Evolutionary conservation across 225 moss, liverwort and hornwort species (phyloP), one percentile per base, ranked within the genome.

Genomic region (Bryum argenteum): DNA sequence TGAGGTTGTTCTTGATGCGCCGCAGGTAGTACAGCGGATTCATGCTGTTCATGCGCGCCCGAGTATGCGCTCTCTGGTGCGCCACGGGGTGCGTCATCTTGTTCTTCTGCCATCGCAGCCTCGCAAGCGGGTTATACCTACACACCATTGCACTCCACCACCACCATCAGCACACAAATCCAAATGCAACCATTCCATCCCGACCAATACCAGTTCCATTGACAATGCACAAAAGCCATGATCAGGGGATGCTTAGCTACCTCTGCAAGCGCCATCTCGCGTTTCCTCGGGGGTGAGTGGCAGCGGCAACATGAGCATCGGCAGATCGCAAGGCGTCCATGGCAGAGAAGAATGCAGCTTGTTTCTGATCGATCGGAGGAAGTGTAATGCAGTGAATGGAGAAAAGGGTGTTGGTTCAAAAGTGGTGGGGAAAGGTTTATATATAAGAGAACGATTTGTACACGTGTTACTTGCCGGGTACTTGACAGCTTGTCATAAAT

Each of bases 1-100:
- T 57, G 12, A 87, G 52, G 6, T 83, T 87, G 73, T 83, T 75
- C 40, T 24, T 39, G 50, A 81, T 87, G 55, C 83, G 75, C 0
- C 76, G 75, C 10, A 87, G 44, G 61, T 83, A 76, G 63, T 61
- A 78, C 0, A 78, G 52, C 0, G 83, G 81, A 39, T 87, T 87
- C 5, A 80, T 19, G 2, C 74, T 67, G 53, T 80, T 84, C 56
- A 74, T 4, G 19, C 54, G 63, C 0, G 63, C 58, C 55, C 74
- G 24, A 5, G 41, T 41, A 11, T n/a, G 47, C 0, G 55, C 73
- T 14, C 74, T 74, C 77, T 70, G 62, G 23, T 77, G 28, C 1
- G 8, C 74, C 28, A 84, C 66, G 1, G 80, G 84, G 26, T 77
- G 84, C 13, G 74, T 38, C 12, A 80, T 18, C 63, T 38, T 67